Conservation (phyloP, 306 rosid genomes). For the Alnus glutinosa region DNA sequence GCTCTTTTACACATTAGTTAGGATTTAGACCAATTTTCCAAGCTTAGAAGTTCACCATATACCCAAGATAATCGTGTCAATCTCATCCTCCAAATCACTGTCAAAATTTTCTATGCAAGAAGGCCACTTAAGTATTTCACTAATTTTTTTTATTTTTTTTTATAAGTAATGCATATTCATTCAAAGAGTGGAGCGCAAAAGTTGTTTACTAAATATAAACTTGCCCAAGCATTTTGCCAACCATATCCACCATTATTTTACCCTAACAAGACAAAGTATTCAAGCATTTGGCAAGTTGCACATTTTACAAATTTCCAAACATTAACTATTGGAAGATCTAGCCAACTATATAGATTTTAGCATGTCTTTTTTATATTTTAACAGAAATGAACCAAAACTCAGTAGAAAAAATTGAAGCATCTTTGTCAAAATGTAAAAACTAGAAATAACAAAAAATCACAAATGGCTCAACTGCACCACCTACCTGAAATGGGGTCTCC, state of each 20-base stretch:
- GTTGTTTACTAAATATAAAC: not conserved
- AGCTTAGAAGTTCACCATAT: not conserved
- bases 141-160: no score
- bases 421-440: constrained; percentile 1
- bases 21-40: not conserved
- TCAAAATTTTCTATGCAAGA: not conserved
- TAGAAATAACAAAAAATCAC: constrained; percentile 4
- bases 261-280: constrained; percentile 2
- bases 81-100: not conserved
- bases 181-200: no score
- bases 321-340: not conserved
- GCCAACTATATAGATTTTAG: constrained; percentile 4
- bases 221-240: not conserved
- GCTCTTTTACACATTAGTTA: not conserved
- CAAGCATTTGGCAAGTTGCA: not conserved
- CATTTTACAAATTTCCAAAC: constrained; percentile 2
- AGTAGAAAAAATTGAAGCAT: not conserved
- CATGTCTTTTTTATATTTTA: not conserved
- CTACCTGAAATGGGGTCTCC: constrained; percentile 91
- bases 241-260: not conserved
- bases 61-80: not conserved
- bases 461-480: constrained; percentile 30
- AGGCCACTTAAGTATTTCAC: not conserved
- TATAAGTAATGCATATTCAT: no score
- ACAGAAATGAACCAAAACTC: constrained; percentile 2